Conservation (phyloP, 306 rosid genomes). For the Cucumis sativus region DNA sequence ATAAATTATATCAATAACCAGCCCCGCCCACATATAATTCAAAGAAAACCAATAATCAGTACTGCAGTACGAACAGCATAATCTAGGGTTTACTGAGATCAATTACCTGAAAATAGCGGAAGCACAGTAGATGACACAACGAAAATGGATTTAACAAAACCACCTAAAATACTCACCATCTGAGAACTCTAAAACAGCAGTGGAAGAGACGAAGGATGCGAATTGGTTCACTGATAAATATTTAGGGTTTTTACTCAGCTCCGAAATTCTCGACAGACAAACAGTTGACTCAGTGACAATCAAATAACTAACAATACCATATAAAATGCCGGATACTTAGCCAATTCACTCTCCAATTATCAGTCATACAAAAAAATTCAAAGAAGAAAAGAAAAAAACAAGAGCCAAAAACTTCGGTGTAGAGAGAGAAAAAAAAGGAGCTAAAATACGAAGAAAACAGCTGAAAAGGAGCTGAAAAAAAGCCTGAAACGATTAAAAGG, state of each 20-base stretch:
- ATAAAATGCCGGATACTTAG: background rate
- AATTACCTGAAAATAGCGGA: background rate
- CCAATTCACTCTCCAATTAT: background rate
- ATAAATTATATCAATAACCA: background rate
- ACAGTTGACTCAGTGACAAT: background rate
- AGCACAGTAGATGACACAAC: background rate
- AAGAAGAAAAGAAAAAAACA: background rate
- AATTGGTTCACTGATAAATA: background rate
- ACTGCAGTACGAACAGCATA: background rate
- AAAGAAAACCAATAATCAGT: background rate
- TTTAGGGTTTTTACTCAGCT: slow-evolving; percentile 9
- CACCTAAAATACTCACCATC: background rate
- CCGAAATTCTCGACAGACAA: slow-evolving; percentile 4
- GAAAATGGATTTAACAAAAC: background rate
- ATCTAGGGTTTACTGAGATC: slow-evolving; percentile 10
- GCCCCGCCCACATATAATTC: background rate
- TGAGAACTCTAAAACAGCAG: background rate
- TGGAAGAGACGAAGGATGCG: background rate
- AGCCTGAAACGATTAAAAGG: background rate
- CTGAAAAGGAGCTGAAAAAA: background rate
- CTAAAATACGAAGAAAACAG: background rate
- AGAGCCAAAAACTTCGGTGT: background rate
- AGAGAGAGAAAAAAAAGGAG: background rate
- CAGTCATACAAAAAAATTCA: background rate
- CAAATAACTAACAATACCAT: background rate